These are phyloP conservation scores for Baorangia bicolor DNA, from an alignment of 768 basidiomycete genomes.

Conservation along the genomic window DNA sequence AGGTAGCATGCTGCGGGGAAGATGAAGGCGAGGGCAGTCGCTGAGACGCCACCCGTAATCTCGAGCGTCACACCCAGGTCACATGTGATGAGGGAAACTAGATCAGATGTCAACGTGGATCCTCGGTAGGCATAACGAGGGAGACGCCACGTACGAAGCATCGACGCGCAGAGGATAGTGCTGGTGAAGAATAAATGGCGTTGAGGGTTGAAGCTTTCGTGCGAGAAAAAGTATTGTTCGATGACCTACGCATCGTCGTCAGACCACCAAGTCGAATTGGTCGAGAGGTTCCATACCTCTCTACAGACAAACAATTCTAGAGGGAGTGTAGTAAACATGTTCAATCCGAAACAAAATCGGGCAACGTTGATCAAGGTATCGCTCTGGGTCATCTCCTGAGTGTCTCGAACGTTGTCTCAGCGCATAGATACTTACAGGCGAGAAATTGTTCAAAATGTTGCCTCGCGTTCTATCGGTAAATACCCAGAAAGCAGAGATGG, in stretches of 20 bases:
- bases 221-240: slow-evolving; percentile 94
- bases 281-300: slow-evolving; percentile 54
- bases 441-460: slow-evolving; percentile 97
- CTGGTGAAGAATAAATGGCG: slow-evolving; percentile 93
- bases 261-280: background rate
- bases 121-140: background rate
- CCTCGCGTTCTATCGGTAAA: slow-evolving; percentile 92
- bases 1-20: slow-evolving; percentile 88
- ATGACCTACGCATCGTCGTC: slow-evolving; percentile 58
- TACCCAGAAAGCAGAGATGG: slow-evolving; percentile 80
- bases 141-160: slow-evolving; percentile 59
- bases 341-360: slow-evolving; percentile 88
- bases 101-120: background rate
- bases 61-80: slow-evolving; percentile 98
- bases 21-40: slow-evolving; percentile 89
- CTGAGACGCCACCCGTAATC: slow-evolving; percentile 95
- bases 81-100: slow-evolving; percentile 90
- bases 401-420: background rate
- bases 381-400: slow-evolving; percentile 40
- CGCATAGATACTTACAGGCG: slow-evolving; percentile 45
- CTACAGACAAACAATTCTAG: slow-evolving; percentile 96
- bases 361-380: slow-evolving; percentile 95
- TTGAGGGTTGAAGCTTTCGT: slow-evolving; percentile 76
- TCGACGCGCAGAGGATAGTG: slow-evolving; percentile 73
- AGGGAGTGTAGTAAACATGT: slow-evolving; percentile 98